A percentile compares a stretch with the other conserved stretches of the same genome.
Evolutionary conservation across 164 flowering plant species (phyloP).

Genomic region (Magnolia kwangsiensis): DNA sequence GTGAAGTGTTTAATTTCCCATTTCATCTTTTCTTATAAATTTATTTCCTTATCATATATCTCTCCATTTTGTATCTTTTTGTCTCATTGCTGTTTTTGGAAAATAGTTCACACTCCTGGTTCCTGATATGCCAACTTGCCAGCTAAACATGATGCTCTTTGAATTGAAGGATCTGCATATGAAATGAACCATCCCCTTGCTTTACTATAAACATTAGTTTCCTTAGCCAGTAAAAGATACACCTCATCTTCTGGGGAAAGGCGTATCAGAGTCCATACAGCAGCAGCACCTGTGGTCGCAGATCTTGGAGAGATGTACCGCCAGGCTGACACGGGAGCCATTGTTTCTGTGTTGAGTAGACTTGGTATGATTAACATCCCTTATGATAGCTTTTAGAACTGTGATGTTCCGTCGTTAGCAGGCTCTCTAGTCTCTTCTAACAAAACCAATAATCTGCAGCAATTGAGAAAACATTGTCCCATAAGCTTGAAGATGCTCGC

Average conservation of each 20-base stretch:
- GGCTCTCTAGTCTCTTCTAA: neutral
- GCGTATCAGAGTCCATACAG: constrained; percentile 98
- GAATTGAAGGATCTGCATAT: neutral
- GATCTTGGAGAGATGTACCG: constrained; percentile 97
- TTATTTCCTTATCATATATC: neutral
- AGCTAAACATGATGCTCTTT: neutral
- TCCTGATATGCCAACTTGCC: neutral
- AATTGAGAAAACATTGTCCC: constrained; percentile 78
- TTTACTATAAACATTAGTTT: constrained; percentile 2
- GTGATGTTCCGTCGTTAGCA: neutral
- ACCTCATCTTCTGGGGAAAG: constrained; percentile 98
- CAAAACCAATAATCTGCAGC: constrained; percentile 44
- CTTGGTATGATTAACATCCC: constrained; percentile 49
- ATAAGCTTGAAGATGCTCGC: constrained; percentile 92
- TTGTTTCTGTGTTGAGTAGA: constrained; percentile 63
- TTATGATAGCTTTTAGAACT: neutral
- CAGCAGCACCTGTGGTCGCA: constrained; percentile 86
- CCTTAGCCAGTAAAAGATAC: constrained; percentile 70
- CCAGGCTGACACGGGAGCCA: constrained; percentile 86
- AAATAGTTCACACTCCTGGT: too few species aligned
- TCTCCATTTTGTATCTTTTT: neutral
- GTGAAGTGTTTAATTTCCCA: neutral
- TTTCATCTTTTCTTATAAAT: neutral
- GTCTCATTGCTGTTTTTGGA: neutral
- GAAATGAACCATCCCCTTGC: neutral